A percentile compares a stretch with the other conserved stretches of the same genome.
Conservation (phyloP, 306 rosid species). For the Cotoneaster glaucophyllus region DNA sequence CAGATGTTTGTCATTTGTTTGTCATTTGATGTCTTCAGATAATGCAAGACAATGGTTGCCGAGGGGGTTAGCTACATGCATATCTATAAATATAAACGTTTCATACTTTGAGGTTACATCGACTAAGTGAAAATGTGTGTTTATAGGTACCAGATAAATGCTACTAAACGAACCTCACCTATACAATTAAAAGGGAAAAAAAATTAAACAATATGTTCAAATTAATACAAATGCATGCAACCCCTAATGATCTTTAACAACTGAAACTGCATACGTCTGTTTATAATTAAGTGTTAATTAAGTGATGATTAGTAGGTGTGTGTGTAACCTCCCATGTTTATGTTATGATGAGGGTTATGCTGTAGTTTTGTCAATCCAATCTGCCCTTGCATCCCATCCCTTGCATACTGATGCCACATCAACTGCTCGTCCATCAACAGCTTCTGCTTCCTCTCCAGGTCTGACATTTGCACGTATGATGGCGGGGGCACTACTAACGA, state of each 20-base stretch:
- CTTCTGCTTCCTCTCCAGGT: conserved; percentile 85
- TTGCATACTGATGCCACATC: conserved; percentile 81
- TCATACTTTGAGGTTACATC: background rate
- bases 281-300: background rate
- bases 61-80: background rate
- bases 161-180: background rate
- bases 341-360: conserved; percentile 27
- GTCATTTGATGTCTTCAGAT: background rate
- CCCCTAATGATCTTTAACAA: conserved; percentile 1
- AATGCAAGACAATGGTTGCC: background rate
- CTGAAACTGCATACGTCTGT: background rate
- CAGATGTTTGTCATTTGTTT: too few relatives aligned
- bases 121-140: background rate
- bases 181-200: background rate
- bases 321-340: conserved; percentile 46
- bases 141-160: background rate
- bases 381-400: conserved; percentile 67
- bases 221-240: background rate
- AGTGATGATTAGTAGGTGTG: conserved; percentile 29
- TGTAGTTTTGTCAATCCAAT: conserved; percentile 29
- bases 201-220: conserved; percentile 1
- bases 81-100: background rate
- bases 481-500: conserved; percentile 76
- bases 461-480: conserved; percentile 87
- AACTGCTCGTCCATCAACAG: conserved; percentile 66